These are phyloP conservation scores for Neofusicoccum kwambonambiense DNA, from an alignment of 2,329 filamentous ascomycete genomes.

Conservation along the genomic window DNA sequence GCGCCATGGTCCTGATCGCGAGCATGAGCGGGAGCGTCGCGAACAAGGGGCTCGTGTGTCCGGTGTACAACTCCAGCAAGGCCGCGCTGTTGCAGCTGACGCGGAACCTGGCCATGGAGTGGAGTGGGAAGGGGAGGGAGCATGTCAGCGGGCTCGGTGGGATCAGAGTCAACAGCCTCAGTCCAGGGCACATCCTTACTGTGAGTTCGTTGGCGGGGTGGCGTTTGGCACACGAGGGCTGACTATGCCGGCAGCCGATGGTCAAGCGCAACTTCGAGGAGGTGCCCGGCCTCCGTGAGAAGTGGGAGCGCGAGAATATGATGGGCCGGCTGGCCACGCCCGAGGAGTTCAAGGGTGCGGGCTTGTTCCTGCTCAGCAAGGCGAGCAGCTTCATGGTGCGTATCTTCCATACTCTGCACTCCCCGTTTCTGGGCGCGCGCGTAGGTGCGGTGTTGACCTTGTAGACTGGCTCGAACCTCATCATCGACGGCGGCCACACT, in stretches of 20 bases:
- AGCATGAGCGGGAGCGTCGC: constrained; percentile 62
- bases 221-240: too few species aligned
- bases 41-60: constrained; percentile 61
- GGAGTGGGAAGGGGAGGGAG: constrained; percentile 42
- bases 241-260: constrained; percentile 56
- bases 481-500: constrained; percentile 35
- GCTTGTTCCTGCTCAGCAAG: constrained; percentile 34
- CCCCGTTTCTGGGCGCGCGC: neutral
- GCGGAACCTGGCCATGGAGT: constrained; percentile 69
- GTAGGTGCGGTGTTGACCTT: neutral
- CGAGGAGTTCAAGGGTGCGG: constrained; percentile 36
- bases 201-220: neutral
- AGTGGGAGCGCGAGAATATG: constrained; percentile 84
- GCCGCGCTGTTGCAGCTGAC: constrained; percentile 69
- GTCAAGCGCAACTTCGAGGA: constrained; percentile 74
- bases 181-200: constrained; percentile 74
- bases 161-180: constrained; percentile 77
- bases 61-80: constrained; percentile 74
- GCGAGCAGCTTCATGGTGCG: constrained; percentile 38
- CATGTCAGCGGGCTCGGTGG: constrained; percentile 53
- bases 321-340: constrained; percentile 48
- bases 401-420: neutral
- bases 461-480: constrained; percentile 33
- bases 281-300: constrained; percentile 58
- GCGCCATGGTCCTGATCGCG: constrained; percentile 61